Evolutionary conservation across 768 basidiomycete genomes (phyloP).

Genomic region (Amanita phalloides): DNA sequence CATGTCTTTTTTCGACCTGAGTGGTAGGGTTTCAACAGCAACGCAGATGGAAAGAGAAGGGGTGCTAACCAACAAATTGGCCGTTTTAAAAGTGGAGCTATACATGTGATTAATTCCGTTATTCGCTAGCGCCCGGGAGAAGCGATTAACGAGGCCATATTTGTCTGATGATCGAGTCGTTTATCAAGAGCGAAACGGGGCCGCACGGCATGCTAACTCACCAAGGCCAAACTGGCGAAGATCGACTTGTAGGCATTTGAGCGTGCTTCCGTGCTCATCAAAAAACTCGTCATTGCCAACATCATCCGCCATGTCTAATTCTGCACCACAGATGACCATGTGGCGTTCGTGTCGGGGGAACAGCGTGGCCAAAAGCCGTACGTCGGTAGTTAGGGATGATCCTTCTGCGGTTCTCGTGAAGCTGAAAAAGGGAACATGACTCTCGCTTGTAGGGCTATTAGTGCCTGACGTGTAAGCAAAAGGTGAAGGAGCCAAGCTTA

Average conservation of each 20-base stretch:
- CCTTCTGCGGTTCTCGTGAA: slow-evolving; percentile 72
- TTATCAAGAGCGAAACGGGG: neutral
- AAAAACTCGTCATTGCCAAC: slow-evolving; percentile 28
- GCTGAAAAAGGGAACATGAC: slow-evolving; percentile 62
- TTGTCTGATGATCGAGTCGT: slow-evolving; percentile 38
- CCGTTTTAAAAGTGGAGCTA: slow-evolving; percentile 75
- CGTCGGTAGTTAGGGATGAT: slow-evolving; percentile 67
- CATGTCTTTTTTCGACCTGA: slow-evolving; percentile 49
- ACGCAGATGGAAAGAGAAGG: neutral
- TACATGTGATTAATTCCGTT: slow-evolving; percentile 79
- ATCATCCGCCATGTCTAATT: slow-evolving; percentile 49
- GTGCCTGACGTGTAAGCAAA: neutral
- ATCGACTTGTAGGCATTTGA: slow-evolving; percentile 71
- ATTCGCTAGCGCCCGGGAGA: slow-evolving; percentile 61
- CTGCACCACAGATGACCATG: slow-evolving; percentile 64
- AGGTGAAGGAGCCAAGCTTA: slow-evolving; percentile 6
- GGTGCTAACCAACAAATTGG: slow-evolving; percentile 55
- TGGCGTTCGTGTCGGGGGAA: slow-evolving; percentile 66
- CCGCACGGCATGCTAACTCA: slow-evolving; percentile 16
- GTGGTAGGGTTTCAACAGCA: neutral
- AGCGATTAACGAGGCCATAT: slow-evolving; percentile 67
- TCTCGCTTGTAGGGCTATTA: slow-evolving; percentile 1
- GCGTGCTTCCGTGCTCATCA: slow-evolving; percentile 23
- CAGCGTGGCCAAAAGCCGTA: slow-evolving; percentile 51
- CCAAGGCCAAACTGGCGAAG: slow-evolving; percentile 62